These are phyloP conservation scores for Naganishia albida DNA, from an alignment of 1,284 basidiomycete species.

Conservation along the genomic window DNA sequence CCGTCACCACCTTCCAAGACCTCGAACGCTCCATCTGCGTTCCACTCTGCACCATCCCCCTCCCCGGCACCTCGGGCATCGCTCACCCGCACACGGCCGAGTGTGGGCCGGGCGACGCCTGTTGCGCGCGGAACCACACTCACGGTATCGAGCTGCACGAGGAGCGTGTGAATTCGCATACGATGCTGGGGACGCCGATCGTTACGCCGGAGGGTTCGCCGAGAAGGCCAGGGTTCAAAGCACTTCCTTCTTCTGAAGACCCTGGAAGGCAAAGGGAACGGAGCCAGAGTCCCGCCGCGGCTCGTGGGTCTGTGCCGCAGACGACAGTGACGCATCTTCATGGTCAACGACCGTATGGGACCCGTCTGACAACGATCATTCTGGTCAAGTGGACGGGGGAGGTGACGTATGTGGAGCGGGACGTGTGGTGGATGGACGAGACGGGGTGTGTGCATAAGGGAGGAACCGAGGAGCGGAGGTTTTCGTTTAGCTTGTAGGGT, in stretches of 20 bases:
- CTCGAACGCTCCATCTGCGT: conserved; percentile 26
- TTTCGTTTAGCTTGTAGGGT: conserved; percentile 13
- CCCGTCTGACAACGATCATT: conserved; percentile 48
- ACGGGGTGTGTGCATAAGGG: conserved; percentile 38
- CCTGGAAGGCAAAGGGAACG: neutral
- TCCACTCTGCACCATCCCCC: conserved; percentile 29
- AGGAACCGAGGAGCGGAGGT: conserved; percentile 28
- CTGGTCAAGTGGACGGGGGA: conserved; percentile 45
- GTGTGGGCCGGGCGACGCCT: neutral
- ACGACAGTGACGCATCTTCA: neutral
- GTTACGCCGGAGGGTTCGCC: conserved; percentile 16
- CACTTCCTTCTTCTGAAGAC: neutral
- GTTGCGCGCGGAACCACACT: neutral
- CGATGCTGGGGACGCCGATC: conserved; percentile 19
- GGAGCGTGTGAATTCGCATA: conserved; percentile 10
- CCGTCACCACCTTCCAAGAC: conserved; percentile 26
- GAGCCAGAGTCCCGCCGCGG: neutral
- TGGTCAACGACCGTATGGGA: conserved; percentile 46
- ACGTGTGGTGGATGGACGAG: conserved; percentile 41
- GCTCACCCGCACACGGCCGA: neutral
- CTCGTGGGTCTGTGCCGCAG: neutral
- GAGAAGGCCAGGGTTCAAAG: neutral
- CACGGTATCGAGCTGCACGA: neutral
- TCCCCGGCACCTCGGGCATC: conserved; percentile 2
- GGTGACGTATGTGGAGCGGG: conserved; percentile 49